Conservation (phyloP, 1,284 basidiomycete genomes). For the Sanghuangporus baumii region DNA sequence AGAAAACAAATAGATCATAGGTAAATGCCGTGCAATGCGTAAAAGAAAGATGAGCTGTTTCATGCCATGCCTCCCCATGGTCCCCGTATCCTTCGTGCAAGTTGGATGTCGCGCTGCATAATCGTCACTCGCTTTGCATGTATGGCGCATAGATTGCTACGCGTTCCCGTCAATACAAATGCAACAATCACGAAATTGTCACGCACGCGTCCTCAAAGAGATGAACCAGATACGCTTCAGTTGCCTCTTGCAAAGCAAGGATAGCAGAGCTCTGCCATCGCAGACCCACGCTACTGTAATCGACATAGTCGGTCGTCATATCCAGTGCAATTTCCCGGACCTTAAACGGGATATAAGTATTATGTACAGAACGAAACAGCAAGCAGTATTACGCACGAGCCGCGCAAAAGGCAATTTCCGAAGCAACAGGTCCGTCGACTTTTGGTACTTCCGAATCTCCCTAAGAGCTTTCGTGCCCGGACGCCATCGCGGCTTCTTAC, state of each 20-base stretch:
- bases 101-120: conserved; percentile 96
- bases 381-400: conserved; percentile 52
- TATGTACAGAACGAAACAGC: conserved; percentile 8
- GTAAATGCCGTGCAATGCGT: neutral
- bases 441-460: conserved; percentile 93
- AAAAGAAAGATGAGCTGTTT: conserved; percentile 9
- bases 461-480: conserved; percentile 86
- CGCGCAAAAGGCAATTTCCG: conserved; percentile 89
- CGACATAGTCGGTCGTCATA: conserved; percentile 73
- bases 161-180: conserved; percentile 5
- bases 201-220: conserved; percentile 95
- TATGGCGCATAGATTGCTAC: conserved; percentile 89
- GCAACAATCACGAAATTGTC: conserved; percentile 7
- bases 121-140: conserved; percentile 99
- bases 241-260: conserved; percentile 89
- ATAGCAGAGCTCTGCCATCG: conserved; percentile 92
- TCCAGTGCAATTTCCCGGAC: conserved; percentile 89
- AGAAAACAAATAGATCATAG: neutral
- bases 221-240: conserved; percentile 91
- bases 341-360: conserved; percentile 35
- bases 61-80: conserved; percentile 51
- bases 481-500: conserved; percentile 63
- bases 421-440: conserved; percentile 83
- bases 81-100: conserved; percentile 91
- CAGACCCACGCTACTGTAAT: conserved; percentile 54